Evolutionary conservation across 306 rosid species (phyloP), one percentile per base, ranked within the genome.

Genomic region (Rosa rugosa): DNA sequence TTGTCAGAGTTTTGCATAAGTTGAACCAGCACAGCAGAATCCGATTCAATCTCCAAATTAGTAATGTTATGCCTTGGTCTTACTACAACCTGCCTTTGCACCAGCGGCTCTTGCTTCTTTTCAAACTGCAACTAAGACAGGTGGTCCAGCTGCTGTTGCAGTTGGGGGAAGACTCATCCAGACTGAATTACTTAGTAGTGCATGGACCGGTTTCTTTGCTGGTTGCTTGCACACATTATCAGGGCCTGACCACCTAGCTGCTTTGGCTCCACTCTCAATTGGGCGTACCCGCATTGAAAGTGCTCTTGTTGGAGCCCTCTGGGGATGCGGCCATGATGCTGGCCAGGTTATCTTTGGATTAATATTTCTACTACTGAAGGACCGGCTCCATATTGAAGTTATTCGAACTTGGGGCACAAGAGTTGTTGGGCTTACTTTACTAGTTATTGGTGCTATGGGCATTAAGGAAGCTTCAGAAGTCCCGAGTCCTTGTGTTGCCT

Each of bases 271-370:
- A 17, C 90, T 94, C 72, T 94, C 97, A 20, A 94, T 94, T 71
- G 98, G 98, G 0, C 90, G 97, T 34, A 82, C 86, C 72, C 89
- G 94, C 78, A 83, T 92, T 81, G 97, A 94, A 86, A 91, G 97
- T 83, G 98, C 97, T 76, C 88, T 96, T 11, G 93, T 94, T 11
- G 98, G 98, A 67, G 98, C 98, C 70, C 97, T 94, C 49, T 94
- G 97, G 98, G 98, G 98, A 23, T 92, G 97, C 73, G 98, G 98
- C 69, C 97, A 92, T 69, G 98, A 94, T 44, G 98, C 98, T 54
- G 98, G 98, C 78, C 98, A 94, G 87, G 80, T 94, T 62, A 86
- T 94, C 77, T 92, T 94, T 56, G 98, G 98, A 69, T 80, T 92
- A 60, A 11, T 94, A 59, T 94, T 94, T 86, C 87, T 94, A 45